These are phyloP conservation scores for Boletus tomentosulus DNA, from an alignment of 768 basidiomycete species.

Conservation along the genomic window DNA sequence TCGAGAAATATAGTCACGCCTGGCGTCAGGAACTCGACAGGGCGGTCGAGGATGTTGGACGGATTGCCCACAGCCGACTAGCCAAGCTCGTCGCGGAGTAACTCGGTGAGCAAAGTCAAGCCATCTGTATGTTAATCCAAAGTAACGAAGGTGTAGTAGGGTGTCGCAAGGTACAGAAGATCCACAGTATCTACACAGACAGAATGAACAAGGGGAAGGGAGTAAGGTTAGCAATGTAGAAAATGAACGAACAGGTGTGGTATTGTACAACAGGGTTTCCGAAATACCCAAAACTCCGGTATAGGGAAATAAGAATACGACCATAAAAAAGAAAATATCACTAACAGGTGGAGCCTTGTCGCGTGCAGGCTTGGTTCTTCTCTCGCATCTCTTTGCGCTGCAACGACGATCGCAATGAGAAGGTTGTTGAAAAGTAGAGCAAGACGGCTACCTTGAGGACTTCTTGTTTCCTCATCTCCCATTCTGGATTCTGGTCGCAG, in stretches of 20 bases:
- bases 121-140: background rate
- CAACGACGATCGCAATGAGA: conserved; percentile 9
- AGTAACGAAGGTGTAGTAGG: background rate
- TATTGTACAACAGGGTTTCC: conserved; percentile 27
- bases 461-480: conserved; percentile 52
- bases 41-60: conserved; percentile 68
- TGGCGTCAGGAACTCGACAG: conserved; percentile 71
- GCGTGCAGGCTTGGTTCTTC: conserved; percentile 20
- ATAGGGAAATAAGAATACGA: conserved; percentile 28
- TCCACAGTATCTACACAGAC: conserved; percentile 11
- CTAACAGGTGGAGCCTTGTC: conserved; percentile 9
- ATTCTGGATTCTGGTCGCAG: conserved; percentile 55
- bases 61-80: conserved; percentile 72
- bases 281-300: conserved; percentile 16
- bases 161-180: conserved; percentile 17
- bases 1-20: conserved; percentile 37
- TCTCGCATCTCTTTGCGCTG: conserved; percentile 31
- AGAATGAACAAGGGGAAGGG: background rate
- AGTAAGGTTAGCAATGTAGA: conserved; percentile 5
- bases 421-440: background rate
- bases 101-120: background rate
- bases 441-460: conserved; percentile 44
- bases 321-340: conserved; percentile 23
- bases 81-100: conserved; percentile 20
- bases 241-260: background rate